Evolutionary conservation across 768 basidiomycete genomes (phyloP), one percentile per base, ranked within the genome.

Genomic region (Mycena capillaripes): DNA sequence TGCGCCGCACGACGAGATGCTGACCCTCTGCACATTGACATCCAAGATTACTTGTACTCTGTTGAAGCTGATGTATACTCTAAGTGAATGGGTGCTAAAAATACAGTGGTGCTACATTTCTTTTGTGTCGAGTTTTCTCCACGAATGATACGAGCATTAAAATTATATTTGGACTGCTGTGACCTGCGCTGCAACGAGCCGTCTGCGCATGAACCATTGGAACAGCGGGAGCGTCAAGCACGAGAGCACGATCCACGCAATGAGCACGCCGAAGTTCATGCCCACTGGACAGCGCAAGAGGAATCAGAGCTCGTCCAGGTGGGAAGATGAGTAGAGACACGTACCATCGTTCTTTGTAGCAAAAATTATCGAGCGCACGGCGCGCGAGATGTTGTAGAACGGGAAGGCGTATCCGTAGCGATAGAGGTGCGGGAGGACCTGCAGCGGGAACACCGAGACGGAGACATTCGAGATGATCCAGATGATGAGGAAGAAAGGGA

Each of bases 181-280:
- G 4, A 9, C 14, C 23, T 56, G 65, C 46, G 57, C 44, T 6
- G 42, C 30, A 9, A 62, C 25, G 1, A 32, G 11, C 32, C 71
- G 29, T 44, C 72, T 42, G 12, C 64, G 61, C 40, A 56, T 30
- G 11, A 66, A 71, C 84, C 84, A 88, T 74, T 91, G 88, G 64
- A 91, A 82, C 16, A 89, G 60, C 4, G 86, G 81, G 1, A 92
- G 79, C 4, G 89, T 88, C 30, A 88, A 78, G 74, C 87, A 88
- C 3, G 91, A 92, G 23, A 92, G 78, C 5, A 76, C 78, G 4
- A 86, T 81, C 91, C 91, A 92, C 0, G 73, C 86, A 55, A 92
- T 75, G 29, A 91, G 84, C 4, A 93, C 81, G 16, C 89, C 90
- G 74, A 92, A 91, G 72, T 91, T 90, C 67, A 88, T 70, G 2